phyloP scores from a whole-genome alignment of 139 green algal species.

The Haematococcus sp. region DNA sequence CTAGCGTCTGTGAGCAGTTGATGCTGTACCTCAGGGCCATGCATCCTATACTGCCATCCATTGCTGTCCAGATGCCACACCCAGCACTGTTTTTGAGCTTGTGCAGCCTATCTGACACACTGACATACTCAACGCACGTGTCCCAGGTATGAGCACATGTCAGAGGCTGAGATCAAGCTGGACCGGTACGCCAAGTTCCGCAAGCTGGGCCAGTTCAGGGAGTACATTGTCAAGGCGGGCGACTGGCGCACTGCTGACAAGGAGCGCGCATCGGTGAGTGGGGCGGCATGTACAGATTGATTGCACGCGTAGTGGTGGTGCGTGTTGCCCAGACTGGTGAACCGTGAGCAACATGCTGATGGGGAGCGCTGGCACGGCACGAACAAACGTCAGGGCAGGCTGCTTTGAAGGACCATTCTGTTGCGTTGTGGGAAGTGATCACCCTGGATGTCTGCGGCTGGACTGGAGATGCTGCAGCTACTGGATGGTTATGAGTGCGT shows the following conservation, averaged over 20 bases:
- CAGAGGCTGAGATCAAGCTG: constrained; percentile 70
- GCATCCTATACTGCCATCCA: too few relatives aligned
- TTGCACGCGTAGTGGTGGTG: not conserved
- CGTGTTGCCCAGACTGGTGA: not conserved
- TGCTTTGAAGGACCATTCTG: too few relatives aligned
- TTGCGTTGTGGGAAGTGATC: too few relatives aligned
- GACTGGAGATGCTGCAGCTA: too few relatives aligned
- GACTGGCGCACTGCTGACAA: constrained; percentile 50
- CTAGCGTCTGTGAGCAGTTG: too few relatives aligned
- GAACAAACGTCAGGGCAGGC: not conserved
- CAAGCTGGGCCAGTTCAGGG: constrained; percentile 74
- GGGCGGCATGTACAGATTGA: not conserved
- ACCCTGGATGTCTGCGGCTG: too few relatives aligned
- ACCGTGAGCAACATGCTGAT: not conserved
- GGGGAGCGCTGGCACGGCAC: not conserved
- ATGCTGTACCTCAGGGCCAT: too few relatives aligned
- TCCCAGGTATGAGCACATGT: constrained; percentile 63
- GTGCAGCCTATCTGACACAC: too few relatives aligned
- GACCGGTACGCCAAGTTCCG: constrained; percentile 89
- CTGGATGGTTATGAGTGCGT: too few relatives aligned
- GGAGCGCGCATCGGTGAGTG: constrained; percentile 39
- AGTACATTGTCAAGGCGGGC: constrained; percentile 76
- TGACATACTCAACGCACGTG: too few relatives aligned
- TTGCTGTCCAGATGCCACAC: too few relatives aligned
- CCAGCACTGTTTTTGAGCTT: too few relatives aligned